Evolutionary conservation across 2,329 filamentous ascomycete species (phyloP).

Genomic region (Ophiostoma piceae): DNA sequence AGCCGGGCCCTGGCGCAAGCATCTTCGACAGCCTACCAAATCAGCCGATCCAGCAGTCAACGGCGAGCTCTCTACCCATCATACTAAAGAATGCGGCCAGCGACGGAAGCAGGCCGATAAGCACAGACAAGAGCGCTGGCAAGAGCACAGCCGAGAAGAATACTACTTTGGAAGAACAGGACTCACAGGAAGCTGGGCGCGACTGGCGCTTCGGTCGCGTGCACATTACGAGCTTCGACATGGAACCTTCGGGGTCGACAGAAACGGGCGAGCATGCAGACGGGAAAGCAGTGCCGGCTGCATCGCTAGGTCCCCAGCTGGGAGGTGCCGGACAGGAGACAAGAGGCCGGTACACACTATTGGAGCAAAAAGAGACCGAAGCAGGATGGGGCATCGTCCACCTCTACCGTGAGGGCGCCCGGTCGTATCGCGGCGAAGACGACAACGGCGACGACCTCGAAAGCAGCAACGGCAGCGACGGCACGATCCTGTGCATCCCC

Average conservation of each 20-base stretch:
- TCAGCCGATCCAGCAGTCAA: constrained; percentile 32
- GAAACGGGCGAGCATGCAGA: constrained; percentile 17
- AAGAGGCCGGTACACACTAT: constrained; percentile 71
- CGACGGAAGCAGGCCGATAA: not conserved
- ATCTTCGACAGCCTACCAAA: constrained; percentile 54
- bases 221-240: constrained; percentile 74
- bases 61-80: not conserved
- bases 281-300: constrained; percentile 33
- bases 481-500: constrained; percentile 85
- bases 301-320: constrained; percentile 48
- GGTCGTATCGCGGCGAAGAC: constrained; percentile 14
- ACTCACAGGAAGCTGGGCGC: constrained; percentile 42
- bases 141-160: constrained; percentile 12
- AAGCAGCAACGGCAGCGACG: constrained; percentile 45
- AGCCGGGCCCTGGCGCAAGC: constrained; percentile 44
- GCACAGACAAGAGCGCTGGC: constrained; percentile 8
- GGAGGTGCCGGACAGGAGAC: constrained; percentile 66
- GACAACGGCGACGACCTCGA: constrained; percentile 30
- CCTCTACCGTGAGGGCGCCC: constrained; percentile 72
- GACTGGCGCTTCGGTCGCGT: constrained; percentile 84
- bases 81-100: not conserved
- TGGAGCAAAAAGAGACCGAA: constrained; percentile 67
- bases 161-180: constrained; percentile 29
- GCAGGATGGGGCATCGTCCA: constrained; percentile 91
- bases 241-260: constrained; percentile 37